Conservation (phyloP, 106 monocot species). For the Hemerocallis citrina region DNA sequence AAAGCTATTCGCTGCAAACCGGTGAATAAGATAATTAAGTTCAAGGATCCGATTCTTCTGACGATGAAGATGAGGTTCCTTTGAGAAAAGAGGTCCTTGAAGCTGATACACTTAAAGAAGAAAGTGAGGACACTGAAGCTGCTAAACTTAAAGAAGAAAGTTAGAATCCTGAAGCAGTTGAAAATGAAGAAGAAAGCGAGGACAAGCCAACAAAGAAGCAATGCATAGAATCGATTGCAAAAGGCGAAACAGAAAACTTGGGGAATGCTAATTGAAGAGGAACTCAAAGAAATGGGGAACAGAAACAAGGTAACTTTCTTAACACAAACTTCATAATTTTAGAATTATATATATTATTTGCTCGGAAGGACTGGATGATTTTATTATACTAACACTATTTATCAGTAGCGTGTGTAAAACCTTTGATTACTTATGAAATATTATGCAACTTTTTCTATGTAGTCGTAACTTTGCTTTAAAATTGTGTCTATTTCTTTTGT, state of each 20-base stretch:
- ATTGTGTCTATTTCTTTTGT: too few species aligned
- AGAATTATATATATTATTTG: background rate
- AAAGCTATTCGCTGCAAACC: constrained; percentile 30
- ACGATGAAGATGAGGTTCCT: constrained; percentile 39
- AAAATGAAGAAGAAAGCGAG: constrained; percentile 22
- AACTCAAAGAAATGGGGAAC: constrained; percentile 70
- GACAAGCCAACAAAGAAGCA: constrained; percentile 42
- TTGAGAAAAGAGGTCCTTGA: constrained; percentile 18
- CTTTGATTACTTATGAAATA: too few species aligned
- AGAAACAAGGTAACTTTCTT: constrained; percentile 59
- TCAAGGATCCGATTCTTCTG: constrained; percentile 68
- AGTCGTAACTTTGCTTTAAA: too few species aligned
- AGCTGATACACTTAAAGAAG: constrained; percentile 15
- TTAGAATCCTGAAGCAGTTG: constrained; percentile 26
- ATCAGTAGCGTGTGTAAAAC: too few species aligned
- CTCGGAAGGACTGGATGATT: background rate
- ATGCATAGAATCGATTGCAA: constrained; percentile 17
- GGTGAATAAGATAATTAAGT: constrained; percentile 54
- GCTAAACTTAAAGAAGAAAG: constrained; percentile 33
- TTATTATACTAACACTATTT: too few species aligned
- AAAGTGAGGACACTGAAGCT: constrained; percentile 21
- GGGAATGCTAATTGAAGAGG: constrained; percentile 59
- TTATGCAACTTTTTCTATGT: too few species aligned
- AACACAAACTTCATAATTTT: background rate
- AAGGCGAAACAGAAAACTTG: constrained; percentile 10